Percentiles rank a stretch among this genome's conserved stretches.
phyloP scores from a whole-genome alignment of 768 basidiomycete genomes.

The Chalciporus pseudorubinellus region DNA sequence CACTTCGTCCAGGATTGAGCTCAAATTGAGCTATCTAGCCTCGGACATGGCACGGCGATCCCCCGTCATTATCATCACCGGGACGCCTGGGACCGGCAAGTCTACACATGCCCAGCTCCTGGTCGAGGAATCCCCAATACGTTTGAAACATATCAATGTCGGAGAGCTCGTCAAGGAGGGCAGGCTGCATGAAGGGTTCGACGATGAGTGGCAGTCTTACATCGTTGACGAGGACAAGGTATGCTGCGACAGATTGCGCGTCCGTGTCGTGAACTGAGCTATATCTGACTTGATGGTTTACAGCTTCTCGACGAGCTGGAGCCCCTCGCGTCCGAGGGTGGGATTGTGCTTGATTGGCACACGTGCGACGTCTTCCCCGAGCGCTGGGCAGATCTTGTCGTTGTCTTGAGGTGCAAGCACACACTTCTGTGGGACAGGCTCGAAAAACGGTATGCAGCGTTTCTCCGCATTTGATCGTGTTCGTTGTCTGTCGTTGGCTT shows the following conservation, averaged over 20 bases:
- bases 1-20: not conserved
- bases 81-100: conserved; percentile 95
- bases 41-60: conserved; percentile 26
- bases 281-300: not conserved
- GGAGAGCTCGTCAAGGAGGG: conserved; percentile 87
- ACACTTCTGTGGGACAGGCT: conserved; percentile 84
- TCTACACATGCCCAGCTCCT: conserved; percentile 90
- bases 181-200: conserved; percentile 77
- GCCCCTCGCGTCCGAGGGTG: conserved; percentile 62
- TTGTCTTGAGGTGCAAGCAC: conserved; percentile 90
- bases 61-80: conserved; percentile 83
- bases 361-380: conserved; percentile 93
- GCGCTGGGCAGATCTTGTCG: conserved; percentile 93
- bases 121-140: conserved; percentile 63
- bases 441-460: conserved; percentile 69
- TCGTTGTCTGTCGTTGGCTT: not conserved
- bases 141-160: conserved; percentile 82
- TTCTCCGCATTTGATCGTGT: not conserved
- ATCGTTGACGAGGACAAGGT: conserved; percentile 97
- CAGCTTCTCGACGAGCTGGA: conserved; percentile 91
- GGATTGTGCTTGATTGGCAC: conserved; percentile 92
- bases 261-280: not conserved
- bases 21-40: too few relatives aligned
- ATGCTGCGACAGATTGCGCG: conserved; percentile 17
- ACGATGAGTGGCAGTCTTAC: conserved; percentile 94